phyloP scores from a whole-genome alignment of 768 basidiomycete genomes.

The Paxillus rubicundulus region DNA sequence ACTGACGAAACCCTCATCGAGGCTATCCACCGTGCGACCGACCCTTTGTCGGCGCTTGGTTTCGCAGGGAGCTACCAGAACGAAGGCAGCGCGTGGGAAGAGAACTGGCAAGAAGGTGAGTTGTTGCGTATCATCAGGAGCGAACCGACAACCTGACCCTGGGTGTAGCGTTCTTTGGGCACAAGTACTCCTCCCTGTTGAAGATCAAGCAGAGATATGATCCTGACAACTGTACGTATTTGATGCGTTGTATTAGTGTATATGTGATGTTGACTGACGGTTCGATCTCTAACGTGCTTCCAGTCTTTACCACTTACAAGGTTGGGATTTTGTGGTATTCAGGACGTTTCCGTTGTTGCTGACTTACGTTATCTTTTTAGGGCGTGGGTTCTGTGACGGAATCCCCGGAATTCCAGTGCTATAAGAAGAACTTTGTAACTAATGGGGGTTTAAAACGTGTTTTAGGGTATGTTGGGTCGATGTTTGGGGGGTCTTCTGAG shows the following conservation, averaged over 20 bases:
- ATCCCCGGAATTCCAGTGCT: not conserved
- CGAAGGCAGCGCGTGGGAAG: constrained; percentile 4
- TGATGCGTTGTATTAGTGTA: not conserved
- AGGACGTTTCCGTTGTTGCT: not conserved
- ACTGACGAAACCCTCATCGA: constrained; percentile 1
- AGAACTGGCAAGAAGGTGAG: constrained; percentile 4
- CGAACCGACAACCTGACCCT: not conserved
- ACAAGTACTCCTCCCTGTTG: constrained; percentile 1
- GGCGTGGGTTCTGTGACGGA: constrained; percentile 1
- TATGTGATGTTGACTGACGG: not conserved
- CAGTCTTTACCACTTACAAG: constrained; percentile 5
- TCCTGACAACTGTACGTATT: constrained; percentile 2
- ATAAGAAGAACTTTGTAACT: not conserved
- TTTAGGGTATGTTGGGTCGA: not conserved
- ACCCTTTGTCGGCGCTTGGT: constrained; percentile 3
- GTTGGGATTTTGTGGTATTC: not conserved
- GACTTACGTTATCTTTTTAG: not conserved
- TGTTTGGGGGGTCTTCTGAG: not conserved
- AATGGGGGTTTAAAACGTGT: not conserved
- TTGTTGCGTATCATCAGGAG: not conserved
- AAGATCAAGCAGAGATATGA: constrained; percentile 8
- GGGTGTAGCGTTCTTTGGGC: constrained; percentile 2
- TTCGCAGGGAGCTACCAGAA: constrained; percentile 7
- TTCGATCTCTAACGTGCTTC: not conserved
- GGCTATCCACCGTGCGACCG: constrained; percentile 2